Evolutionary conservation across 2,329 filamentous ascomycete species (phyloP), one percentile per base, ranked within the genome.

Genomic region (Endocalyx cinctus): DNA sequence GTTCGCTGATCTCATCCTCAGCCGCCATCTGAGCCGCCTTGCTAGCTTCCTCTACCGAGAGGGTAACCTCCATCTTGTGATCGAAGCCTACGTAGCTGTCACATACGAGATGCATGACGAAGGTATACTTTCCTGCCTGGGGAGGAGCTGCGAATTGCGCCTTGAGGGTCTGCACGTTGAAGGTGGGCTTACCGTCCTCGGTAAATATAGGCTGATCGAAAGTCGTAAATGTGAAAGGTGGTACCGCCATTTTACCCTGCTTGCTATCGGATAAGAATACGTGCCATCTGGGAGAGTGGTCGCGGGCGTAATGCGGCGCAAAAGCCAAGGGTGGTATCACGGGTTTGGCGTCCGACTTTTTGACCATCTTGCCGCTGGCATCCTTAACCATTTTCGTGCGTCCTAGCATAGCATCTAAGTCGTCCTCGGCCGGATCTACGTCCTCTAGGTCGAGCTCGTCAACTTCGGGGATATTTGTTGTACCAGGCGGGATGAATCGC

Each of bases 31-130:
- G 77, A 14, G 77, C 82, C 5, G 87, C 89, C 66, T 90, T 92
- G 61, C 78, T 84, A 20, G 86, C 82, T 51, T 97, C 89, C 53
- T 95, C 88, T 7, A 98, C 87, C 17, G 84, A 77, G 33, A 98
- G 72, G 2, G 85, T 88, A 17, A 95, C 87, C 54, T 96, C 87
- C 71, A 87, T 79, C 72, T 88, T 92, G 31, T 83, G 84, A 58
- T 98, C 94, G 47, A 96, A 87, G 28, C 92, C 92, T 28, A 98
- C 72, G 52, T 98, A 98, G 55, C 86, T 89, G 63, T 98, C 92
- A 55, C 89, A 96, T 34, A 97, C 72, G 43, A 96, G 70, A 60
- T 97, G 84, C 80, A 97, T 85, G 41, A 88, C 84, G 57, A 98
- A 98, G 2, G 85, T 89, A 66, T 95, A 98, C 59, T 89, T 84